These are phyloP conservation scores for Globisporangium splendens DNA, from an alignment of 352 stramenopile genomes.

Conservation along the genomic window DNA sequence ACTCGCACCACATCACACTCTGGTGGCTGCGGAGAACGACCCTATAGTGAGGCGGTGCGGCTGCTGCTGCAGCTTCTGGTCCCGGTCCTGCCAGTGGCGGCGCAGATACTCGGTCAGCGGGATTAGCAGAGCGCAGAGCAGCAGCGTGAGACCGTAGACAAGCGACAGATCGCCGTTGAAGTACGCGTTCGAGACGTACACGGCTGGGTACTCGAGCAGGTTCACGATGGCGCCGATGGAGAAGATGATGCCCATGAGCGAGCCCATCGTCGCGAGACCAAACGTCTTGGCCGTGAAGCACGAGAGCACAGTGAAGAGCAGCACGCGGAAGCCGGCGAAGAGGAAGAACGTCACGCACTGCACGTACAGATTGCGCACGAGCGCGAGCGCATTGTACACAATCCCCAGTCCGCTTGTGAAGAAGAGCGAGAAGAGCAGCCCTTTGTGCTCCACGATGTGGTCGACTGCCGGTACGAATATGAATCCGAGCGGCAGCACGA, in stretches of 20 bases:
- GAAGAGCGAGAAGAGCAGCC: conserved; percentile 56
- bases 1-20: too few species aligned
- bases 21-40: background rate
- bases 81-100: conserved; percentile 43
- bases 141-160: conserved; percentile 48
- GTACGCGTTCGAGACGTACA: conserved; percentile 63
- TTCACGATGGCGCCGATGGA: conserved; percentile 69
- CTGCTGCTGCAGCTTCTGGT: conserved; percentile 28
- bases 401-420: conserved; percentile 73
- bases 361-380: conserved; percentile 58
- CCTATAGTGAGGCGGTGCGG: too few species aligned
- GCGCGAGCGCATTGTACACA: conserved; percentile 66
- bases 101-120: conserved; percentile 56
- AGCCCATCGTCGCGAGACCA: conserved; percentile 80
- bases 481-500: conserved; percentile 80
- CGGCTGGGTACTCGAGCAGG: conserved; percentile 74
- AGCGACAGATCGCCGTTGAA: conserved; percentile 54
- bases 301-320: conserved; percentile 84
- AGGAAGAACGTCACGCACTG: conserved; percentile 75
- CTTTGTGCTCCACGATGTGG: conserved; percentile 71
- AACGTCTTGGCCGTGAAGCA: conserved; percentile 86
- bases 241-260: conserved; percentile 82
- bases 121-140: conserved; percentile 50
- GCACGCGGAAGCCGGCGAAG: conserved; percentile 81
- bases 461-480: conserved; percentile 84